Percentiles rank a stretch among this genome's conserved stretches.
These are phyloP conservation scores for Entomortierella chlamydospora DNA, from an alignment of 192 early-diverging fungal genomes.

Conservation along the genomic window DNA sequence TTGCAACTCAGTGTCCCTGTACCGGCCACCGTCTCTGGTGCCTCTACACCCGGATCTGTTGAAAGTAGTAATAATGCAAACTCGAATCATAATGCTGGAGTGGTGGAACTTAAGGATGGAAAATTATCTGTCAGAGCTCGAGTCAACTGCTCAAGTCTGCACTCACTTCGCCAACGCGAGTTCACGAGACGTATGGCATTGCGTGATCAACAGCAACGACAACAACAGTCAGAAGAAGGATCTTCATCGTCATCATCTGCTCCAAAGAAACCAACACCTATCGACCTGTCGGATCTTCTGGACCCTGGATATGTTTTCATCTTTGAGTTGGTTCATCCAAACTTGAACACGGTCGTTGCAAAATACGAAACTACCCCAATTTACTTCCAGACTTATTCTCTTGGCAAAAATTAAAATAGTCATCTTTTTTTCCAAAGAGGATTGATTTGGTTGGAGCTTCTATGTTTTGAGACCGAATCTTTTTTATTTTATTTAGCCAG, in stretches of 20 bases:
- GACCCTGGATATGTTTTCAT: slow-evolving; percentile 48
- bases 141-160: slow-evolving; percentile 44
- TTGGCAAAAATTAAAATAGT: background rate
- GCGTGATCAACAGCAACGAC: too few species aligned
- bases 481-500: background rate
- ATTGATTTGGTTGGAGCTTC: too few species aligned
- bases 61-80: background rate
- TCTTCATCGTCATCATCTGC: slow-evolving; percentile 1
- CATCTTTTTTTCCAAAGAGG: too few species aligned
- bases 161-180: slow-evolving; percentile 37
- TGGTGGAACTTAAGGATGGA: slow-evolving; percentile 31
- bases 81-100: background rate
- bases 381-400: slow-evolving; percentile 36
- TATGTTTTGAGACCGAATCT: background rate
- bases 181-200: slow-evolving; percentile 10
- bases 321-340: slow-evolving; percentile 43
- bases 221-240: background rate
- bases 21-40: background rate
- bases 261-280: background rate
- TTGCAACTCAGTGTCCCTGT: slow-evolving; percentile 26
- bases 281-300: slow-evolving; percentile 15
- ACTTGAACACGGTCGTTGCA: slow-evolving; percentile 19
- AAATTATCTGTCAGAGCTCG: slow-evolving; percentile 12
- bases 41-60: background rate
- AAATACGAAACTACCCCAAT: slow-evolving; percentile 10